Evolutionary conservation across 1,284 basidiomycete species (phyloP).

Genomic region (Xerocomus nothofagi): DNA sequence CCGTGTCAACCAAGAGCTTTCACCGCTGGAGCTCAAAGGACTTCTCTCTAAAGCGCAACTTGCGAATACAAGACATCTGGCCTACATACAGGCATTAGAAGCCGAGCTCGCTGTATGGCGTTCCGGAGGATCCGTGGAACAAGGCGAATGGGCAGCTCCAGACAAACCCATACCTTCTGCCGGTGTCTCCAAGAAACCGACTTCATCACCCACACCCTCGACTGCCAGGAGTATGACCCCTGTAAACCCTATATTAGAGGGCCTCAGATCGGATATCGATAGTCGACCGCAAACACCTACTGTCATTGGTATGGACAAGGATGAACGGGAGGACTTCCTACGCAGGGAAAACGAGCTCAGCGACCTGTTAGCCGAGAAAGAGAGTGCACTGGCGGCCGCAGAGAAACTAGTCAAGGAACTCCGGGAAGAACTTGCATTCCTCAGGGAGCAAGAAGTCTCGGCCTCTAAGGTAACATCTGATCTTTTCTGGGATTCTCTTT

Average conservation of each 20-base stretch:
- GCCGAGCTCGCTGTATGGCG: constrained; percentile 93
- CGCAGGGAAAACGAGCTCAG: constrained; percentile 96
- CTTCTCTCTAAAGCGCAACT: constrained; percentile 89
- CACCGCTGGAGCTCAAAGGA: constrained; percentile 93
- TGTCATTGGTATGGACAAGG: constrained; percentile 85
- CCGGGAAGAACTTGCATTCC: constrained; percentile 80
- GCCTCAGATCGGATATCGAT: constrained; percentile 64
- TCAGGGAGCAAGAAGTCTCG: constrained; percentile 87
- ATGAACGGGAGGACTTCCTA: constrained; percentile 97
- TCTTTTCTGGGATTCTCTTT: constrained; percentile 2
- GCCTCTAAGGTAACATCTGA: constrained; percentile 61
- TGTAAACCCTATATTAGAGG: constrained; percentile 77
- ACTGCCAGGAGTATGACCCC: constrained; percentile 78
- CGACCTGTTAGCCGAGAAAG: constrained; percentile 91
- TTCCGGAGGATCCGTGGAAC: constrained; percentile 83
- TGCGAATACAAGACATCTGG: constrained; percentile 81
- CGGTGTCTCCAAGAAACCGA: constrained; percentile 56
- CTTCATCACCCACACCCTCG: constrained; percentile 62
- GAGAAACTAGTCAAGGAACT: constrained; percentile 85
- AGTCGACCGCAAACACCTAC: constrained; percentile 87
- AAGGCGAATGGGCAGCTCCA: constrained; percentile 78
- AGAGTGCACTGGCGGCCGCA: constrained; percentile 71
- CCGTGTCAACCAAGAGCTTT: constrained; percentile 97
- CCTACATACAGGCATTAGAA: constrained; percentile 89
- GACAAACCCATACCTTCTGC: constrained; percentile 52